Evolutionary conservation across 2,329 filamentous ascomycete species (phyloP), one percentile per base, ranked within the genome.

Genomic region (Knufia fluminis): DNA sequence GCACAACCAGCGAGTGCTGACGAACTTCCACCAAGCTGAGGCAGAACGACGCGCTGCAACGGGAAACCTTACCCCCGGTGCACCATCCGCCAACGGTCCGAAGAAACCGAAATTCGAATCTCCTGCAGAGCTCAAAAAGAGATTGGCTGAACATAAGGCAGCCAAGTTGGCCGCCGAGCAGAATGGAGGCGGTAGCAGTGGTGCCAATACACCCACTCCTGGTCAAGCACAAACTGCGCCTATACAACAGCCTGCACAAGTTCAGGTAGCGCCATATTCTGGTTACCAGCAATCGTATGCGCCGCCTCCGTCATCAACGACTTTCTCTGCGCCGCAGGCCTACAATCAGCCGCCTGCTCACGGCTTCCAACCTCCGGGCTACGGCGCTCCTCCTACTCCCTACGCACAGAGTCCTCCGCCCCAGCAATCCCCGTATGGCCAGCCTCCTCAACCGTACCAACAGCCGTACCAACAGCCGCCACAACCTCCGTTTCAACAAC

Each of bases 1-100:
- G 62, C 90, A 96, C 73, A 85, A 86, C 63, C 86, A 92, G 68
- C 81, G 86, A 60, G 87, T 97, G 64, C 80, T 89, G 55, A 79
- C 86, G 59, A 83, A 85, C 66, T 95, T 84, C 68, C 91, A 94
- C 67, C 82, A 88, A 64, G 83, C 82, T 22, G 86, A 94, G 67
- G 84, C 85, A 51, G 87, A 94, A 60, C 79, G 89, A 52, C 83
- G 86, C 57, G 82, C 84, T 43, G 77, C 80, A 7, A 94, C 89
- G 1, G 91, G 90, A 31, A 95, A 96, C 62, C 86, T 86, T 2
- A 78, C 83, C 16, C 79, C 86, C 0, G 84, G 85, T 1, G 73
- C 76, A 42, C 62, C 64, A 2, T 64, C 63, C 39, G 65, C 66
- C 52, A 73, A 71, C 32, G 63, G 46, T 46, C 46, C 48, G 59